Evolutionary conservation across 352 stramenopile species (phyloP).

Genomic region (Phytophthora gonapodyides): DNA sequence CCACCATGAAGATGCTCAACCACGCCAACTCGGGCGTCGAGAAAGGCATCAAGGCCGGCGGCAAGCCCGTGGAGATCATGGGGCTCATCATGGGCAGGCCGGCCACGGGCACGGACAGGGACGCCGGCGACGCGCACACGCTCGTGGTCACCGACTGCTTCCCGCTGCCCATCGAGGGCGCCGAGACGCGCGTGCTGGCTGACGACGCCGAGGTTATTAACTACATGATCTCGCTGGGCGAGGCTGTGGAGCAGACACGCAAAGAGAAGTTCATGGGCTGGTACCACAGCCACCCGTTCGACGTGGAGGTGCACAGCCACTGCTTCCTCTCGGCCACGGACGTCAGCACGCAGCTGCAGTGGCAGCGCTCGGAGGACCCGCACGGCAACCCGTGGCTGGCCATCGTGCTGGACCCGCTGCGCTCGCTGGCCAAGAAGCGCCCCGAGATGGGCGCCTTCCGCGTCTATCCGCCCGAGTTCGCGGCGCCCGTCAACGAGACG

Average conservation of each 20-base stretch:
- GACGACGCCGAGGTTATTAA: conserved; percentile 98
- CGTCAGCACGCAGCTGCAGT: conserved; percentile 97
- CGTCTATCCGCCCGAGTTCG: conserved; percentile 97
- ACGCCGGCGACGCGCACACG: conserved; percentile 89
- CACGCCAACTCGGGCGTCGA: conserved; percentile 98
- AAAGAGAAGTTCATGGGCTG: conserved; percentile 99
- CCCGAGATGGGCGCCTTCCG: conserved; percentile 98
- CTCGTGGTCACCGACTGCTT: conserved; percentile 99
- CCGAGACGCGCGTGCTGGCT: conserved; percentile 95
- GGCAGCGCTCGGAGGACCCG: conserved; percentile 97
- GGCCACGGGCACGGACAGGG: conserved; percentile 75
- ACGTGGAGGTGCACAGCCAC: conserved; percentile 95
- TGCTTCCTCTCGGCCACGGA: conserved; percentile 98
- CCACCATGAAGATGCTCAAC: conserved; percentile 98
- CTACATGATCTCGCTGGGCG: conserved; percentile 99
- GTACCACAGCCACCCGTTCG: conserved; percentile 99
- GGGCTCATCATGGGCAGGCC: conserved; percentile 96
- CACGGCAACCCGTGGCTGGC: conserved; percentile 97
- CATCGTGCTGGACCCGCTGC: conserved; percentile 98
- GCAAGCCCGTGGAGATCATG: conserved; percentile 99
- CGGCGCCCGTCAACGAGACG: conserved; percentile 91
- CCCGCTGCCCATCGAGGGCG: conserved; percentile 97
- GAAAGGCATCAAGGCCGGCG: conserved; percentile 96
- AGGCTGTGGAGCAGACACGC: conserved; percentile 93
- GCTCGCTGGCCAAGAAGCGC: conserved; percentile 92